Percentiles rank a stretch among this genome's conserved stretches.
Evolutionary conservation across 257 asterid genomes (phyloP).

Genomic region (Paraleonurus japonicus): DNA sequence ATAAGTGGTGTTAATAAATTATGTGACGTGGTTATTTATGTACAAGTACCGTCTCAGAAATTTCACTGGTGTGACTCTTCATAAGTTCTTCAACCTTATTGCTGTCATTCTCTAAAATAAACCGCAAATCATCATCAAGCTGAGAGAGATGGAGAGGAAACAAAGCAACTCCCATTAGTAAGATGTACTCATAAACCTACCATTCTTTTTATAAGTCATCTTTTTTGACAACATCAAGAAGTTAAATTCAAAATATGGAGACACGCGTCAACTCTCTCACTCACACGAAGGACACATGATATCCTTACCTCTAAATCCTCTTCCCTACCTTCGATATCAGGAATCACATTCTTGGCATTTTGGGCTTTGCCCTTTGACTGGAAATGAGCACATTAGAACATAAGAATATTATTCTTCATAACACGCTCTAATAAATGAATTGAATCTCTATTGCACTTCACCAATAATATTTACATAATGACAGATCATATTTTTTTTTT

Average conservation of each 20-base stretch:
- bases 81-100: slow-evolving; percentile 55
- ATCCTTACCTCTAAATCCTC: slow-evolving; percentile 26
- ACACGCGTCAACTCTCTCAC: not conserved
- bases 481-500: too few species aligned
- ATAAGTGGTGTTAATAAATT: not conserved
- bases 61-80: slow-evolving; percentile 43
- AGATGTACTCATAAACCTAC: not conserved
- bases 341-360: slow-evolving; percentile 20
- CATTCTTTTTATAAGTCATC: not conserved
- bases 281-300: not conserved
- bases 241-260: slow-evolving; percentile 10
- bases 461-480: not conserved
- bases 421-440: not conserved
- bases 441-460: not conserved
- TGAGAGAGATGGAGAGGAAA: slow-evolving; percentile 26
- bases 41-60: slow-evolving; percentile 43
- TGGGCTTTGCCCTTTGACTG: slow-evolving; percentile 24
- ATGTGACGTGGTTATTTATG: not conserved
- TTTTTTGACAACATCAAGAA: not conserved
- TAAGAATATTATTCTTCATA: not conserved
- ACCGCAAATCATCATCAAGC: slow-evolving; percentile 56
- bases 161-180: not conserved
- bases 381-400: not conserved
- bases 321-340: slow-evolving; percentile 2
- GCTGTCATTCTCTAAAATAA: slow-evolving; percentile 50